A percentile compares a stretch with the other conserved stretches of the same genome.
phyloP scores from a whole-genome alignment of 2,329 filamentous ascomycete genomes.

The Colletotrichum sp. region DNA sequence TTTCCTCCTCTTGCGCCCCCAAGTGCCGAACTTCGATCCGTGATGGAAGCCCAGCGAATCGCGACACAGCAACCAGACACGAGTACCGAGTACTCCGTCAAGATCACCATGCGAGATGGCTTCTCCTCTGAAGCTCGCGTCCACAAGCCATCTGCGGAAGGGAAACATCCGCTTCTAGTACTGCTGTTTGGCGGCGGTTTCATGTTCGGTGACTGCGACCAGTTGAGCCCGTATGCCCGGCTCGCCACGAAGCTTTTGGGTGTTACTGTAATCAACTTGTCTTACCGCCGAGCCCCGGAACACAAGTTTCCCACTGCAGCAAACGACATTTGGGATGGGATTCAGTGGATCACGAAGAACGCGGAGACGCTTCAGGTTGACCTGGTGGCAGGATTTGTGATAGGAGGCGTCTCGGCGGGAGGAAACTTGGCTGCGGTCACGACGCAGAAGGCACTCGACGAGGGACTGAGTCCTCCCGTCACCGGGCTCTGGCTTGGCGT shows the following conservation, averaged over 20 bases:
- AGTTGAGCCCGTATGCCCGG: not conserved
- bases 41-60: not conserved
- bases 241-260: not conserved
- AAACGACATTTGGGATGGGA: slow-evolving; percentile 44
- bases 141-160: not conserved
- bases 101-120: not conserved
- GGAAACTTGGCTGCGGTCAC: slow-evolving; percentile 26
- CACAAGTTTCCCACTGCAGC: slow-evolving; percentile 46
- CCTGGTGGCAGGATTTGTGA: slow-evolving; percentile 5
- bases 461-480: not conserved
- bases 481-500: not conserved
- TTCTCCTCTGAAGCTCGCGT: not conserved
- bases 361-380: slow-evolving; percentile 11
- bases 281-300: slow-evolving; percentile 53
- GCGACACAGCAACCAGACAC: not conserved
- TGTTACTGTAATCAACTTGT: slow-evolving; percentile 39
- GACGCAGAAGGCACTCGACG: not conserved
- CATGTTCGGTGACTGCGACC: not conserved
- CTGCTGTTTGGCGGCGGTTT: slow-evolving; percentile 15
- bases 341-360: slow-evolving; percentile 12
- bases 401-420: slow-evolving; percentile 33
- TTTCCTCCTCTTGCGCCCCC: not conserved
- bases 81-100: not conserved
- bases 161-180: not conserved
- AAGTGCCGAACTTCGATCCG: not conserved